phyloP scores from a whole-genome alignment of 2,329 filamentous ascomycete species.

The Aureobasidium sp. region DNA sequence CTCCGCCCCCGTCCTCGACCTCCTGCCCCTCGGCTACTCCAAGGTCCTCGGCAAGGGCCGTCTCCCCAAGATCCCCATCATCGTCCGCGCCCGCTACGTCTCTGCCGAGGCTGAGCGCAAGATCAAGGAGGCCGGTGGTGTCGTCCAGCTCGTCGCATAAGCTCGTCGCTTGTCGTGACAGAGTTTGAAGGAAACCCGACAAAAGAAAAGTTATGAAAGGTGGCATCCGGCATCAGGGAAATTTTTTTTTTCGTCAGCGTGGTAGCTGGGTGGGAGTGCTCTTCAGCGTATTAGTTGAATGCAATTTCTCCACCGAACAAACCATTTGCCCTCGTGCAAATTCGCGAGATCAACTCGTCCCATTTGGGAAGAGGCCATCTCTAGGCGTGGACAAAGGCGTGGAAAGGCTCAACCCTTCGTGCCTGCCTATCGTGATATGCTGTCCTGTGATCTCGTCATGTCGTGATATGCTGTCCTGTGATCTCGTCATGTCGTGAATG shows the following conservation, averaged over 20 bases:
- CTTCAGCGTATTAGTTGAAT: slow-evolving; percentile 13
- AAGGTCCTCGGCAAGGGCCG: slow-evolving; percentile 99
- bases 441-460: neutral
- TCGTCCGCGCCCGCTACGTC: slow-evolving; percentile 93
- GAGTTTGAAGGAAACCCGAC: neutral
- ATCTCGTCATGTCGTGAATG: neutral
- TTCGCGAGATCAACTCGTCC: slow-evolving; percentile 7
- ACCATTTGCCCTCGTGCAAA: slow-evolving; percentile 8
- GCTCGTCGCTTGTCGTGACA: neutral
- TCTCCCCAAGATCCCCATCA: slow-evolving; percentile 82
- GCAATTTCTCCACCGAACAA: slow-evolving; percentile 12
- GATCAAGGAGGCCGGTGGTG: slow-evolving; percentile 96
- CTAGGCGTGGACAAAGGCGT: neutral
- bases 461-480: neutral
- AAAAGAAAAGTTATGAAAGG: slow-evolving; percentile 11
- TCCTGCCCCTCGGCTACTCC: slow-evolving; percentile 93
- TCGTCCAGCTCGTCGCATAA: slow-evolving; percentile 92
- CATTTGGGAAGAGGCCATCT: slow-evolving; percentile 9
- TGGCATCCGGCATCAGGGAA: slow-evolving; percentile 5
- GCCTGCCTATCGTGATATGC: slow-evolving; percentile 3
- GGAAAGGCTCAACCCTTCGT: slow-evolving; percentile 8
- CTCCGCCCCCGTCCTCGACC: slow-evolving; percentile 94
- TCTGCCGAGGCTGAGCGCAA: slow-evolving; percentile 95
- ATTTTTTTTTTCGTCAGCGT: slow-evolving; percentile 11
- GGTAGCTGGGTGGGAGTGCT: slow-evolving; percentile 11